Base-by-base conservation (phyloP, 352 stramenopile species). In the Globisporangium parvum region DNA sequence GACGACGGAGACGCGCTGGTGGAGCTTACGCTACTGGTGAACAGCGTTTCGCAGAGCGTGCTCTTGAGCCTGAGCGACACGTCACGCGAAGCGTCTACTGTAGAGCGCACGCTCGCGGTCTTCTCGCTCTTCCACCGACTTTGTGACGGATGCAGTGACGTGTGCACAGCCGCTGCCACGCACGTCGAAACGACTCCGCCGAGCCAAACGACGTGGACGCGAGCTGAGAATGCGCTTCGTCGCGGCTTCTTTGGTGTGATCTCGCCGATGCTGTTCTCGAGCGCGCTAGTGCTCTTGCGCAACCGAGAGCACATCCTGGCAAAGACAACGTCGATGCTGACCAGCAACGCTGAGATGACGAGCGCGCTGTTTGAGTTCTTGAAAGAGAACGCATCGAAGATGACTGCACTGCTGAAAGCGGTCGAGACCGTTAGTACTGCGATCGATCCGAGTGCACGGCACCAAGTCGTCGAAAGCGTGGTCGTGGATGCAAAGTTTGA, bases 401-500 rank as follows among this genome's bases (percentile, higher is more conserved):
- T 87, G 26, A 39, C 66, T 23, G 45, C 62, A 12, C 53, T 90
- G 3, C 65, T 84, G 39, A 53, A 60, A 17, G 64, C 55, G 26
- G 53, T 92, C 47, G 52, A 71, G 28, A 18, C 44, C 18, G 49
- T 91, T 0, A 55, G 71, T 10, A 48, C 28, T 0, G 56, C 60
- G 42, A 39, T 88, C 56, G 57, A 76, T n/a, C 56, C 64, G 10
- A 46, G 51, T 10, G 55, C 66, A 50, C 54, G 69, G 42, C 58
- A 82, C 26, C 26, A 60, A 45, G 44, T 41, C 9, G 56, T 87
- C 14, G 71, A 80, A 55, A 76, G 59, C n/a, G 63, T 87, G 2
- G 64, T 69, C 18, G 74, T 79, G 49, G 62, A 60, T 0, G 73
- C 63, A 6, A 87, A 75, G 49, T 60, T 55, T 6, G 74, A 88